Evolutionary conservation across 495 filamentous ascomycete species (phyloP).

Genomic region (Umbilicaria muhlenbergii): DNA sequence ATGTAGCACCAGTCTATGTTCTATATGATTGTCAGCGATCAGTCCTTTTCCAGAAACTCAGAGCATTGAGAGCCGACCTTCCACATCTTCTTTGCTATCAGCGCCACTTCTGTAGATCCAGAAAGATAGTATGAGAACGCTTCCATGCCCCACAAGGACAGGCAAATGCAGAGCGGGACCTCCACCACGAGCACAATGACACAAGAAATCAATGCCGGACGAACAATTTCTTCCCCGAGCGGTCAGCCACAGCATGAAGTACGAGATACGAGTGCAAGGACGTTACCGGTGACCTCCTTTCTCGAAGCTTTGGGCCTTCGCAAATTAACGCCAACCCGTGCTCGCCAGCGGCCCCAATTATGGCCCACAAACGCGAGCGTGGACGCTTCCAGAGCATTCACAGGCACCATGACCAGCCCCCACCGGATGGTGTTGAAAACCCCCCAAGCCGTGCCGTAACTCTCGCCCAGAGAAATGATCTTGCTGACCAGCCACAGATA

Average conservation of each 20-base stretch:
- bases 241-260: background rate
- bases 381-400: slow-evolving; percentile 49
- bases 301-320: slow-evolving; percentile 22
- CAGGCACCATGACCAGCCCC: slow-evolving; percentile 65
- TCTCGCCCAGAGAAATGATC: slow-evolving; percentile 43
- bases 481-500: slow-evolving; percentile 59
- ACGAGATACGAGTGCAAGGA: background rate
- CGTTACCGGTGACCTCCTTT: slow-evolving; percentile 21
- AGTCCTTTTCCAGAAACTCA: background rate
- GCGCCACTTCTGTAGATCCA: slow-evolving; percentile 34
- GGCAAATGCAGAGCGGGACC: slow-evolving; percentile 44
- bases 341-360: slow-evolving; percentile 45
- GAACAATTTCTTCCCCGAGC: slow-evolving; percentile 24
- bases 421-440: slow-evolving; percentile 67
- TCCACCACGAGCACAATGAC: slow-evolving; percentile 39
- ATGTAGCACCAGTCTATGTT: slow-evolving; percentile 64
- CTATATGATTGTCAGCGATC: slow-evolving; percentile 6
- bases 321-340: slow-evolving; percentile 18
- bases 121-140: slow-evolving; percentile 47
- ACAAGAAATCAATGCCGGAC: slow-evolving; percentile 38
- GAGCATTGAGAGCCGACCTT: slow-evolving; percentile 15
- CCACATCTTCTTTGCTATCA: slow-evolving; percentile 57
- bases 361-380: slow-evolving; percentile 53
- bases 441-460: slow-evolving; percentile 61
- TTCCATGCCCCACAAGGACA: slow-evolving; percentile 40